Base-by-base conservation (phyloP, 2,329 filamentous ascomycete species). In the Zasmidium angulare region DNA sequence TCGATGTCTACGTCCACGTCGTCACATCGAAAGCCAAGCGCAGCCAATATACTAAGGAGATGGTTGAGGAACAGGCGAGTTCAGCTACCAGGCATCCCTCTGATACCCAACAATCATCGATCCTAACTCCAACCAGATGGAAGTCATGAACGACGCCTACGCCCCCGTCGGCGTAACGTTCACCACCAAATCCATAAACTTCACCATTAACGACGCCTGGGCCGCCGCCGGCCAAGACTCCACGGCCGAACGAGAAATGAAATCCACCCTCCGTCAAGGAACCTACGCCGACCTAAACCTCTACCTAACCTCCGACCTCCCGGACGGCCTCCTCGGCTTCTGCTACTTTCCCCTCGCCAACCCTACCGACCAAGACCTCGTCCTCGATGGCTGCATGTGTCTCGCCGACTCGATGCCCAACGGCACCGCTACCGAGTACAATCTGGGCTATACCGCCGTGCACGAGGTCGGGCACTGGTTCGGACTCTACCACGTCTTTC, bases 301-400 rank as follows among this genome's bases (percentile, higher is more conserved):
- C 53, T 85, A 84, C 72, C 85, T 84, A 72, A 79, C 83, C 65
- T 81, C 79, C 24, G 75, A 83, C 59, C 74, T 85, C 9, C 60
- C 64, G 43, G 63, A 56, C 36, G 67, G 64, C 21, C 57, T 66
- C 3, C 55, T 69, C 12, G 66, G 68, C 47, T 69, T 65, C 60
- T 69, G 67, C 60, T 68, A 68, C 55, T 66, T 70, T 48, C 68
- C 68, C 22, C 24, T 79, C 67, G 62, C 72, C 65, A 23, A 63
- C 57, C 58, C 72, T 12, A 82, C 83, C 65, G 64, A 77, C 68
- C 62, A 72, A 66, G 46, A 69, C 59, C 52, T 70, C 21, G 66
- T 75, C 50, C 75, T 76, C 57, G 82, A 84, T 66, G 82, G 82
- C n/a, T 84, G 82, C 71, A 82, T 81, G 64, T 74, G 84, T 49